These are phyloP conservation scores for Thymus quinquecostatus DNA, from an alignment of 257 asterid species.

Conservation along the genomic window DNA sequence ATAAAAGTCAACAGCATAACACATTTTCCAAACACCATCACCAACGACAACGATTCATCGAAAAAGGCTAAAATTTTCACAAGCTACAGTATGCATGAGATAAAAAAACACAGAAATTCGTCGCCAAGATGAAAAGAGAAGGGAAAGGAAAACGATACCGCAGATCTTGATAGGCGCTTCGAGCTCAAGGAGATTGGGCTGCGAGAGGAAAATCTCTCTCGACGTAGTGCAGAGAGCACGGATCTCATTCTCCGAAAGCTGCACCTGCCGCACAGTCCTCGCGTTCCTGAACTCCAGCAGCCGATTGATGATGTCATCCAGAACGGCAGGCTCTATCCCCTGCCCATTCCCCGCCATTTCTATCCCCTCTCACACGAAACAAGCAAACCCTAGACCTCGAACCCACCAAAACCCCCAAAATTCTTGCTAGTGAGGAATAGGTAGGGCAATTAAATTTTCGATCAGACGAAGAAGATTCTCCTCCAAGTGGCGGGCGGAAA, in stretches of 20 bases:
- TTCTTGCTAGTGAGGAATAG: background rate
- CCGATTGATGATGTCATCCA: conserved; percentile 85
- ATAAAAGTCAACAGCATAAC: conserved; percentile 10
- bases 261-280: conserved; percentile 83
- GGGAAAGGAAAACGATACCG: conserved; percentile 46
- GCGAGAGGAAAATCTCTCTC: conserved; percentile 83
- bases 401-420: background rate
- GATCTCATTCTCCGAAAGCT: conserved; percentile 92
- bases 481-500: background rate
- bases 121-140: background rate
- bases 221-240: conserved; percentile 75
- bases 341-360: conserved; percentile 72
- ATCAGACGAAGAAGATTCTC: background rate
- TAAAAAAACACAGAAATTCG: conserved; percentile 15
- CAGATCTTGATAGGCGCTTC: conserved; percentile 99
- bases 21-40: conserved; percentile 5
- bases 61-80: background rate
- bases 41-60: background rate
- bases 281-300: conserved; percentile 78
- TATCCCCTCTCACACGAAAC: conserved; percentile 17
- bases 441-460: background rate
- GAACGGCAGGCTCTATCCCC: conserved; percentile 73
- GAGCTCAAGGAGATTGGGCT: conserved; percentile 94
- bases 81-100: conserved; percentile 10
- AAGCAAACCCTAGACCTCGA: conserved; percentile 42